These are phyloP conservation scores for Flueggea neowawraea DNA, from an alignment of 441 rosid species.

Conservation along the genomic window DNA sequence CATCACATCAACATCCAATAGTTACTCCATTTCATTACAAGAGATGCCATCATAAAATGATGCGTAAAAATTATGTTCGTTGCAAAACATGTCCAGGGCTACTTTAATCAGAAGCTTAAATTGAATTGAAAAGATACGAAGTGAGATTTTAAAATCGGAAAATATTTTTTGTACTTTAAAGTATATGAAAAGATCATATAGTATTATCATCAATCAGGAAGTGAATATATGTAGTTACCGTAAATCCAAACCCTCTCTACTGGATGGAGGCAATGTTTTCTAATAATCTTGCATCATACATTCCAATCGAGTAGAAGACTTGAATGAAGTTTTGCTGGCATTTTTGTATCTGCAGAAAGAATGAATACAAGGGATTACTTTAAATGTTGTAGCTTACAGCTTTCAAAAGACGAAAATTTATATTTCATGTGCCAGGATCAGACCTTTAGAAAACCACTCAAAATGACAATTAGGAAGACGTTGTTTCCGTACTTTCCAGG, in stretches of 20 bases:
- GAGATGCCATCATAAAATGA: no score
- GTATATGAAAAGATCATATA: no score
- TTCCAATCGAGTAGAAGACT: constrained; percentile 93
- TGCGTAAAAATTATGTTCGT: no score
- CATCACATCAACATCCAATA: no score
- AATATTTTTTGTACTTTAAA: no score
- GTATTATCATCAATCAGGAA: no score
- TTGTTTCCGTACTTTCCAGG: constrained; percentile 22
- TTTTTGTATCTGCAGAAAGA: constrained; percentile 67
- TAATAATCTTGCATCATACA: constrained; percentile 99
- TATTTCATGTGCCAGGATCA: background rate
- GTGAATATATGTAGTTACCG: constrained; percentile 47
- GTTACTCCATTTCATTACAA: no score
- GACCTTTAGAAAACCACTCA: background rate
- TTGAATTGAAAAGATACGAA: no score
- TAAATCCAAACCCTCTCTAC: constrained; percentile 89
- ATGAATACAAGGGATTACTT: background rate
- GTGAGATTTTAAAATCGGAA: no score
- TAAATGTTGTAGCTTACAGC: no score
- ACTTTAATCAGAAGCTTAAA: no score
- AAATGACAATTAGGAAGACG: background rate
- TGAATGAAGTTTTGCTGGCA: constrained; percentile 81
- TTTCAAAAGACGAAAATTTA: background rate
- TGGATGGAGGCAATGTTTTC: constrained; percentile 85
- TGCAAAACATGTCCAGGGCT: no score